A percentile compares a stretch with the other conserved stretches of the same genome.
These are phyloP conservation scores for Betula pendula DNA, from an alignment of 306 rosid genomes.

Conservation along the genomic window DNA sequence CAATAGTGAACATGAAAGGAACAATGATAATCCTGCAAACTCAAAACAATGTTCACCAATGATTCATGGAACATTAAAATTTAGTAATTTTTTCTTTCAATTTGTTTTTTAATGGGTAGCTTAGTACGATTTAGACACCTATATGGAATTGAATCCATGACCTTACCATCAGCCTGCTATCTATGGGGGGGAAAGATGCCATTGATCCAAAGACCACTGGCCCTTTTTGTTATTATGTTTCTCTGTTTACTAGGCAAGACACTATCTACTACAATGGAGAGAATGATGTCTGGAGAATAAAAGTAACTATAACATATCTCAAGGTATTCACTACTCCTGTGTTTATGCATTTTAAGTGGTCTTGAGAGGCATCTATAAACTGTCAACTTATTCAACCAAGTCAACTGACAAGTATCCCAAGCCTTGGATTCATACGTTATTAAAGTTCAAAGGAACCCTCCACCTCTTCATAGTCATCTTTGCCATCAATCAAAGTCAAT, in stretches of 20 bases:
- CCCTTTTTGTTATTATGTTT: background rate
- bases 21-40: background rate
- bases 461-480: background rate
- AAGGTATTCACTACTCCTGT: background rate
- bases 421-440: no score
- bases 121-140: background rate
- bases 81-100: background rate
- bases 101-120: background rate
- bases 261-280: background rate
- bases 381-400: no score
- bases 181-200: background rate
- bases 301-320: no score
- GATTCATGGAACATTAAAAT: background rate
- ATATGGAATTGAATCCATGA: background rate
- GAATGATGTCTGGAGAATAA: background rate
- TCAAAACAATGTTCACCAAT: background rate
- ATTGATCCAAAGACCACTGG: background rate
- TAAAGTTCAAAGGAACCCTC: no score
- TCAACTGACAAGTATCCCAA: no score
- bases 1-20: background rate
- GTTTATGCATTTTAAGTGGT: background rate
- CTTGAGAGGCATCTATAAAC: background rate
- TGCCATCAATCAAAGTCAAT: background rate
- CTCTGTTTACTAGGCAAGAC: background rate
- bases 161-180: background rate